These are phyloP conservation scores for Nicotiana benthamiana DNA, from an alignment of 257 asterid species.

Conservation along the genomic window DNA sequence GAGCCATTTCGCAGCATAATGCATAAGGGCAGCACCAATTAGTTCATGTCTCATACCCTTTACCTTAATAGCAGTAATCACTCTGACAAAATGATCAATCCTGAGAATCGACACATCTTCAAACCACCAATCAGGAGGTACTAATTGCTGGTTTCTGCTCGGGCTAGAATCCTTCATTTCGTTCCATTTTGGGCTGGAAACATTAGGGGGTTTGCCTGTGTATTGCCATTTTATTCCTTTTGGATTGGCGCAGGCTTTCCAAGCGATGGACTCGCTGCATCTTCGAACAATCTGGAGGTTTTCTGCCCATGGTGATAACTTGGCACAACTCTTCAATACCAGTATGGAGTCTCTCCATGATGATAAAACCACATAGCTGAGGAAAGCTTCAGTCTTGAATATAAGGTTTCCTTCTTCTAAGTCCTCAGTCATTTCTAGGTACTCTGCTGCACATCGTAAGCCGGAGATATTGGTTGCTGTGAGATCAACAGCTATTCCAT, in stretches of 20 bases:
- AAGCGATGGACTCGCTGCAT: constrained; percentile 90
- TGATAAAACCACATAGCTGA: constrained; percentile 83
- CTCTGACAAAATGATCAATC: constrained; percentile 85
- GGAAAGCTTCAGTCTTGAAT: constrained; percentile 93
- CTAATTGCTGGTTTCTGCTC: constrained; percentile 52
- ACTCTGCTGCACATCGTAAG: constrained; percentile 83
- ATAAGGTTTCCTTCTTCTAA: constrained; percentile 90
- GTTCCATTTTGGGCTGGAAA: constrained; percentile 81
- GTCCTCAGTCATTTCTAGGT: constrained; percentile 93
- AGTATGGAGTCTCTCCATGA: constrained; percentile 91
- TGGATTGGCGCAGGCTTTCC: constrained; percentile 97
- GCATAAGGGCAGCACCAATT: constrained; percentile 70
- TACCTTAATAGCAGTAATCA: constrained; percentile 78
- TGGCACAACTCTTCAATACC: constrained; percentile 69
- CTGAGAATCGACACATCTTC: constrained; percentile 81
- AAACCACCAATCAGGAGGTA: constrained; percentile 95
- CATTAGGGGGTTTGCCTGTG: constrained; percentile 51
- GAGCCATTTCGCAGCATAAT: constrained; percentile 72
- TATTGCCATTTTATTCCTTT: constrained; percentile 94
- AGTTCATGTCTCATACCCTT: constrained; percentile 85
- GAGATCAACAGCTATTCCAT: constrained; percentile 86
- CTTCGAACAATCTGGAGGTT: constrained; percentile 85
- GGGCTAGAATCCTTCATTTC: constrained; percentile 77
- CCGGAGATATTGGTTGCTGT: constrained; percentile 80
- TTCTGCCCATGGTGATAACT: constrained; percentile 88